Conservation (phyloP, 2,329 filamentous ascomycete genomes). For the Aspergillus versicolor region DNA sequence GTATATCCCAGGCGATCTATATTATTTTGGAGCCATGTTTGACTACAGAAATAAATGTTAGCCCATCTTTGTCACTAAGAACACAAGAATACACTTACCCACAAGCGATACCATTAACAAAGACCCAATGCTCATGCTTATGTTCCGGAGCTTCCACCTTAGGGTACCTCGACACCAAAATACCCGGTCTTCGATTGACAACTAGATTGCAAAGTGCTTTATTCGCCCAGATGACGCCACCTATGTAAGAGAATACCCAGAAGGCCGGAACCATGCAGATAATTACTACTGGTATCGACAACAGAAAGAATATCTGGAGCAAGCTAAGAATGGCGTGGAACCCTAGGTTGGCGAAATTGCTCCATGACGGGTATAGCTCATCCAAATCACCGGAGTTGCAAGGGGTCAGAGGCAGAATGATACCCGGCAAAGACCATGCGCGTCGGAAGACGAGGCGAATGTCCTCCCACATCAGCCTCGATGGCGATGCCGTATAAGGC, state of each 20-base stretch:
- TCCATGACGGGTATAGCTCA: constrained; percentile 61
- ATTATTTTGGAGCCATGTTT: constrained; percentile 69
- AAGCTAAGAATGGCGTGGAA: constrained; percentile 60
- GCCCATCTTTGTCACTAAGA: neutral
- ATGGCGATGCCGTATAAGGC: constrained; percentile 41
- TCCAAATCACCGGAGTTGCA: constrained; percentile 56
- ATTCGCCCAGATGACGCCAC: constrained; percentile 28
- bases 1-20: constrained; percentile 69
- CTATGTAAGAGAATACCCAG: constrained; percentile 36
- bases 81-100: constrained; percentile 40
- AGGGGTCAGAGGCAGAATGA: constrained; percentile 60
- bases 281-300: constrained; percentile 58
- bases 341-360: constrained; percentile 58
- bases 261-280: constrained; percentile 34
- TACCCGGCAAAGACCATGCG: constrained; percentile 51
- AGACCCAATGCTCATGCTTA: constrained; percentile 73
- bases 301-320: constrained; percentile 61
- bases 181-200: constrained; percentile 32
- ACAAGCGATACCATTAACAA: constrained; percentile 67
- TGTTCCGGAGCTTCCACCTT: constrained; percentile 19
- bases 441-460: constrained; percentile 37
- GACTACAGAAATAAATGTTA: constrained; percentile 23
- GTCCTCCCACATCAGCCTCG: constrained; percentile 40
- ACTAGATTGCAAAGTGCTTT: constrained; percentile 27
- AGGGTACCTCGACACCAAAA: constrained; percentile 4